Evolutionary conservation across 129 eudicot genomes (phyloP), one percentile per base, ranked within the genome.

Genomic region (Chrysanthemum seticuspe): DNA sequence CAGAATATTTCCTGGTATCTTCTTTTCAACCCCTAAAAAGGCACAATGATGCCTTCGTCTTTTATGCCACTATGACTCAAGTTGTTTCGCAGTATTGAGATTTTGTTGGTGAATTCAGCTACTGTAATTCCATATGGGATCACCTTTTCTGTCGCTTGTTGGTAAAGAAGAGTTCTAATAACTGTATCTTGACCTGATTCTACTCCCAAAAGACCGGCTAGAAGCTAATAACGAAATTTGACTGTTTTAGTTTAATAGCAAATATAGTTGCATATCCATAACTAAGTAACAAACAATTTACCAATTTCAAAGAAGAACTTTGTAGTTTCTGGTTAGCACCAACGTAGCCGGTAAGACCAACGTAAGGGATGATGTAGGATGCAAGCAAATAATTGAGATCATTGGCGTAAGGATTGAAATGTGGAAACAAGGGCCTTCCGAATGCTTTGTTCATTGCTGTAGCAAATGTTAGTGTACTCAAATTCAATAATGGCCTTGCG

Each of bases 41-140:
- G 34, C 3, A 81, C 90, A 0, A 74, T 21, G 8, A 93, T 77
- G 3, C 97, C 97, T 81, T 90, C 92, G 15, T 90, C 98, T 79
- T 85, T 94, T 10, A 72, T 0, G 2, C 97, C 96, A 0, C 29
- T 73, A 6, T 61, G 51, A n/a, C 97, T 97, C 11, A 94, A 83
- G 76, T 77, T 82, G 68, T 94, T 90, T 55, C 97, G 70, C 6
- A 94, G 77, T 27, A 62, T 47, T 3, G 98, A 94, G 8, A 94
- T 90, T 13, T 31, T 71, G 73, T 84, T 66, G 0, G 96, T 92
- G 66, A 92, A 85, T 40, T 83, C 92, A 4, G 81, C 90, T 27
- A 94, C 97, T 0, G 88, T 87, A 31, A 83, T 31, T 4, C 80
- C 89, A 62, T 94, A 94, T 11, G 59, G 68, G 12, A 60, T 47